Evolutionary conservation across 164 flowering plant species (phyloP).

Genomic region (Platanus orientalis): DNA sequence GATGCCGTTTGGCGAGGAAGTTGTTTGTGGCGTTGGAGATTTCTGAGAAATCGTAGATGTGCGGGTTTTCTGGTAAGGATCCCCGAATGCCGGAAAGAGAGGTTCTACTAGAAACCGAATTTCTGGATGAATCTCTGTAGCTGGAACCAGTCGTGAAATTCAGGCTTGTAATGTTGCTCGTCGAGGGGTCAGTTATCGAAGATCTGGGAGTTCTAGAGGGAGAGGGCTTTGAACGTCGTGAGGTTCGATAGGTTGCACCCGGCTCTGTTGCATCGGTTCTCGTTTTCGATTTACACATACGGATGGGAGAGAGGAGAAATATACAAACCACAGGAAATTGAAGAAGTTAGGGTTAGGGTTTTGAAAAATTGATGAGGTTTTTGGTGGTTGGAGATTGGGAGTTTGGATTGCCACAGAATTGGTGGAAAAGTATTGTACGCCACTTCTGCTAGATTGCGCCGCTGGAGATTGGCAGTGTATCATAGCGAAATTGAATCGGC

Average conservation of each 20-base stretch:
- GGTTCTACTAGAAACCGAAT: conserved; percentile 22
- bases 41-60: conserved; percentile 46
- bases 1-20: conserved; percentile 36
- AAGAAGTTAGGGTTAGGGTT: not conserved
- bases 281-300: conserved; percentile 29
- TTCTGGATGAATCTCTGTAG: conserved; percentile 13
- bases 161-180: not conserved
- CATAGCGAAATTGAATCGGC: too few species aligned
- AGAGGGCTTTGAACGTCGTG: not conserved
- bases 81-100: conserved; percentile 35
- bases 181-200: conserved; percentile 1
- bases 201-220: not conserved
- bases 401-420: too few species aligned
- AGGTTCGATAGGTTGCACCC: not conserved
- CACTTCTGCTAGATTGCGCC: too few species aligned
- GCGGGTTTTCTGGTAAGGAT: conserved; percentile 34
- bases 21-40: conserved; percentile 48
- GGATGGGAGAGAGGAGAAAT: not conserved
- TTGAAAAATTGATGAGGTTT: not conserved
- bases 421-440: too few species aligned
- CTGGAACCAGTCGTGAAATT: not conserved
- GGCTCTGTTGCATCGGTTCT: conserved; percentile 10
- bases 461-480: too few species aligned
- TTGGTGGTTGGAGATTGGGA: too few species aligned
- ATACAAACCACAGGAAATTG: not conserved